Evolutionary conservation across 2,329 filamentous ascomycete species (phyloP).

Genomic region (Nothophoma quercina): DNA sequence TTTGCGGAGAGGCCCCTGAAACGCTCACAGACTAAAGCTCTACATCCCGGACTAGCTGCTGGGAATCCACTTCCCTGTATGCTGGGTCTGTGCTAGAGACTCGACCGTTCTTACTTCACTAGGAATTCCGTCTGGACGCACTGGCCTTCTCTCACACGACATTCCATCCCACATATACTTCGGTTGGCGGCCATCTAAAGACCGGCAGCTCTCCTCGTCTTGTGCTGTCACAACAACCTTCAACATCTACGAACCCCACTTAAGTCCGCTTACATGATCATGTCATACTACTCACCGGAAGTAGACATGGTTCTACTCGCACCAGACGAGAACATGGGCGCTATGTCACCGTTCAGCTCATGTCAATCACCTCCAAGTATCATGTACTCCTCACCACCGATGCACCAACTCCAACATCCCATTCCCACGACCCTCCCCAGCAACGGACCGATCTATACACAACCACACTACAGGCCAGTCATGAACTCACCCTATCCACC

Average conservation of each 20-base stretch:
- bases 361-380: constrained; percentile 49
- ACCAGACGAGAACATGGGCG: constrained; percentile 43
- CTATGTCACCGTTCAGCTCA: constrained; percentile 47
- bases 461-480: constrained; percentile 40
- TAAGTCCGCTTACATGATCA: constrained; percentile 32
- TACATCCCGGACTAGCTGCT: constrained; percentile 42
- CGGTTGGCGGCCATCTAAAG: constrained; percentile 26
- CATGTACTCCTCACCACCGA: constrained; percentile 48
- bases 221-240: constrained; percentile 16
- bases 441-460: constrained; percentile 37
- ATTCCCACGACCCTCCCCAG: constrained; percentile 33
- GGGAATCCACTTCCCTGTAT: constrained; percentile 34
- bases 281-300: constrained; percentile 47
- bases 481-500: constrained; percentile 45
- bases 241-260: constrained; percentile 9
- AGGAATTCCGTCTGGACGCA: constrained; percentile 37
- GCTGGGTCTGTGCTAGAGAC: constrained; percentile 41
- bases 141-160: constrained; percentile 40
- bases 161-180: constrained; percentile 38
- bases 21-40: constrained; percentile 42
- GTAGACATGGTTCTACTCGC: constrained; percentile 48
- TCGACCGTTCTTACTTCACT: constrained; percentile 38
- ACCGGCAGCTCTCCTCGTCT: constrained; percentile 20
- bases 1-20: constrained; percentile 41
- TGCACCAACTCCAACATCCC: constrained; percentile 40